Conservation (phyloP, 2,329 filamentous ascomycete species). For the Apiospora koreana region DNA sequence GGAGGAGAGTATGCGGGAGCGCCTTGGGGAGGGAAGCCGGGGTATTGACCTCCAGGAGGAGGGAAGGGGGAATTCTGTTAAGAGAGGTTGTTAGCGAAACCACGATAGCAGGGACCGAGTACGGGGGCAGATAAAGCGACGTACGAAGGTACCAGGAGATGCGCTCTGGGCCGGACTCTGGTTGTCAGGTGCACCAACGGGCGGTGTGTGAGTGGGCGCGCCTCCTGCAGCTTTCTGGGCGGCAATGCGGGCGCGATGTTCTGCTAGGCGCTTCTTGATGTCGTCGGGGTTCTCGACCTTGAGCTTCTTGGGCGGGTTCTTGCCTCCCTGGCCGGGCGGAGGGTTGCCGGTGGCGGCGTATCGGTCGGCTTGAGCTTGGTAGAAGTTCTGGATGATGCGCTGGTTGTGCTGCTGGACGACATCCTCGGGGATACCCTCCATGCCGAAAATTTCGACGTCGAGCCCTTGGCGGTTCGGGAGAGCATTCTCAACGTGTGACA, state of each 20-base stretch:
- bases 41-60: slow-evolving; percentile 40
- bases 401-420: slow-evolving; percentile 82
- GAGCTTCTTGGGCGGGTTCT: slow-evolving; percentile 69
- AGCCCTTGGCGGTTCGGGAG: slow-evolving; percentile 82
- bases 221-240: slow-evolving; percentile 60
- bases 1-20: slow-evolving; percentile 36
- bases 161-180: slow-evolving; percentile 53
- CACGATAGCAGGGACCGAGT: neutral
- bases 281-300: slow-evolving; percentile 76
- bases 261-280: slow-evolving; percentile 77
- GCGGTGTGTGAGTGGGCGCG: slow-evolving; percentile 49
- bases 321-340: slow-evolving; percentile 63
- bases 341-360: slow-evolving; percentile 83
- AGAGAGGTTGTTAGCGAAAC: slow-evolving; percentile 8
- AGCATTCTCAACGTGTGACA: slow-evolving; percentile 88
- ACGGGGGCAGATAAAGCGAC: slow-evolving; percentile 36
- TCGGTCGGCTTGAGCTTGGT: slow-evolving; percentile 81
- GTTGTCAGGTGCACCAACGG: slow-evolving; percentile 40
- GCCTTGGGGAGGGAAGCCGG: slow-evolving; percentile 41
- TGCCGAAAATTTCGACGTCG: slow-evolving; percentile 95
- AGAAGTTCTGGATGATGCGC: slow-evolving; percentile 81
- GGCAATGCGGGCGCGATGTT: slow-evolving; percentile 70
- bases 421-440: slow-evolving; percentile 93
- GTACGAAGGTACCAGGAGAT: slow-evolving; percentile 59
- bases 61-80: slow-evolving; percentile 43